A percentile compares a stretch with the other conserved stretches of the same genome.
Conservation (phyloP, 805 yeast species). For the Candida michaelii region DNA sequence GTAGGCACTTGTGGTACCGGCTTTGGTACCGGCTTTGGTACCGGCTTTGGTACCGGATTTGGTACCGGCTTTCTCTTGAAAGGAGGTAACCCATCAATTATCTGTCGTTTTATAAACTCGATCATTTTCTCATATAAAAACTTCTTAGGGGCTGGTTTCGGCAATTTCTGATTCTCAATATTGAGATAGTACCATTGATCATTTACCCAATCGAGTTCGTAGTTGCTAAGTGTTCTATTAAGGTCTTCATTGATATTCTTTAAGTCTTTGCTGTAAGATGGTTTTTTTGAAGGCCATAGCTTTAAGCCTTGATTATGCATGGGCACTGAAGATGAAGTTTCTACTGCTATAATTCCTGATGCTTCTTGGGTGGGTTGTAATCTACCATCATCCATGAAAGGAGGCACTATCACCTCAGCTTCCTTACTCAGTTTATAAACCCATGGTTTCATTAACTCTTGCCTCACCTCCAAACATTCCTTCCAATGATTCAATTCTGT, state of each 20-base stretch:
- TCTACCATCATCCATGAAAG: constrained; percentile 8
- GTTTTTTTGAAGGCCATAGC: neutral
- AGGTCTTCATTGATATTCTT: neutral
- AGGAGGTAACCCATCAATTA: neutral
- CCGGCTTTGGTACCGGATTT: no score
- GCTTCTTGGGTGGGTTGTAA: neutral
- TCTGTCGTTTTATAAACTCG: neutral
- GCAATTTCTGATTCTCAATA: neutral
- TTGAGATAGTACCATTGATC: neutral
- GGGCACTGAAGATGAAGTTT: no score
- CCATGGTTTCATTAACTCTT: constrained; percentile 28
- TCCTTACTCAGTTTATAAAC: constrained; percentile 5
- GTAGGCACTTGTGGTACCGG: no score
- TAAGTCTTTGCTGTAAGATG: no score
- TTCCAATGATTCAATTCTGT: constrained; percentile 33
- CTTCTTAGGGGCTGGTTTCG: neutral
- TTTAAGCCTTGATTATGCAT: neutral
- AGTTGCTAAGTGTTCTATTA: no score
- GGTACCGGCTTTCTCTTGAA: neutral
- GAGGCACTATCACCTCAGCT: constrained; percentile 1
- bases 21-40: no score
- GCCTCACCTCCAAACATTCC: constrained; percentile 20
- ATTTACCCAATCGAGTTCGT: neutral
- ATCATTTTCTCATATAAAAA: neutral
- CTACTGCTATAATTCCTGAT: neutral